Percentiles rank a stretch among this genome's conserved stretches.
Evolutionary conservation across 352 stramenopile genomes (phyloP).

Genomic region (Phytopythium chamaehyphon): DNA sequence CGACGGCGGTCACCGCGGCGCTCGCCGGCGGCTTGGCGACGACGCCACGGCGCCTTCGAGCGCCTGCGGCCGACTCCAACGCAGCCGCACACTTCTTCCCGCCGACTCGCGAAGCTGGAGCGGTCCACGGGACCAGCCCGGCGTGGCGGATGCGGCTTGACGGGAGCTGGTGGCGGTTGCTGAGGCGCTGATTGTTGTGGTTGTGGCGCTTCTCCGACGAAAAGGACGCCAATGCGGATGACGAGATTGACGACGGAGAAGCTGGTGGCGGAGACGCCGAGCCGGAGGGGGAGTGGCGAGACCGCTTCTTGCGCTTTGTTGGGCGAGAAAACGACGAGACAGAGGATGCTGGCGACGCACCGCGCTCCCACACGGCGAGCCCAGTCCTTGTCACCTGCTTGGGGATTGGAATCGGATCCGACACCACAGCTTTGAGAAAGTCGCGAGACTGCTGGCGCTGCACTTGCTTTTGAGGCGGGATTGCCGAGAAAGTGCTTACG

Average conservation of each 20-base stretch:
- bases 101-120: neutral
- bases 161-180: neutral
- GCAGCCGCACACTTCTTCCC: constrained; percentile 7
- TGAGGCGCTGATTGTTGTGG: neutral
- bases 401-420: constrained; percentile 8
- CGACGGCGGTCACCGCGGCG: neutral
- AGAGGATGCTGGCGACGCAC: constrained; percentile 9
- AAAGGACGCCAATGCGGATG: constrained; percentile 16
- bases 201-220: constrained; percentile 29
- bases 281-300: constrained; percentile 39
- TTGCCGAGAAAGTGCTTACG: neutral
- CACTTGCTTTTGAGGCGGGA: neutral
- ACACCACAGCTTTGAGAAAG: neutral
- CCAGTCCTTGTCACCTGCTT: constrained; percentile 18
- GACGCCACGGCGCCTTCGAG: neutral
- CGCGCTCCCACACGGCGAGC: constrained; percentile 25
- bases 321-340: constrained; percentile 8
- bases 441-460: neutral
- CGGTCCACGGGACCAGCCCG: neutral
- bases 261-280: constrained; percentile 19
- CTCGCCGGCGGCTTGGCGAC: neutral
- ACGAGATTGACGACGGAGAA: constrained; percentile 6
- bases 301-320: constrained; percentile 63
- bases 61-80: neutral
- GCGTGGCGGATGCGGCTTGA: neutral